Conservation (phyloP, 2,329 filamentous ascomycete genomes). For the Chaetomiaceae sp. region DNA sequence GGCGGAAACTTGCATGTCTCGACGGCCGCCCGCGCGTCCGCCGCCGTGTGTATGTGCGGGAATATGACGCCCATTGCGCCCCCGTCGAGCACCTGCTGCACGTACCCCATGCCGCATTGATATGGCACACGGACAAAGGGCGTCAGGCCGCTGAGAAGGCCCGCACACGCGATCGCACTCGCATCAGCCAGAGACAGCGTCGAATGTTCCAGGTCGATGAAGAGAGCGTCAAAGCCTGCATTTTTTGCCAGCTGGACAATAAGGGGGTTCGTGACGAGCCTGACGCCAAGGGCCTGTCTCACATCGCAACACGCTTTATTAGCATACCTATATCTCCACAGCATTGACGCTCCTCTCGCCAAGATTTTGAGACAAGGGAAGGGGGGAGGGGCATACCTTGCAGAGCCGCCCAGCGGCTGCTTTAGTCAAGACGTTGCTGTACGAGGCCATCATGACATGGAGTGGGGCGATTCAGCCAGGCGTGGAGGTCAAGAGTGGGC, state of each 20-base stretch:
- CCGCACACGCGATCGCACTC: neutral
- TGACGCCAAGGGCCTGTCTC: neutral
- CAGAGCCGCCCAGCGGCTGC: neutral
- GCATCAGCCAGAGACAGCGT: neutral
- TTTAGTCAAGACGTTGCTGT: conserved; percentile 1
- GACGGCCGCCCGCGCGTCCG: neutral
- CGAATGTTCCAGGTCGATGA: neutral
- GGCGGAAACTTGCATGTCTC: conserved; percentile 1
- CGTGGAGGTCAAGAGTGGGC: too few relatives aligned
- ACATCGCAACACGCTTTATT: too few relatives aligned
- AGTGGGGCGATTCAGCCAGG: too few relatives aligned
- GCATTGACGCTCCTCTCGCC: too few relatives aligned
- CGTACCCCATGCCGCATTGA: neutral
- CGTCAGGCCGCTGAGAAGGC: neutral
- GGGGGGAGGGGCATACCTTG: neutral
- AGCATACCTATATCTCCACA: too few relatives aligned
- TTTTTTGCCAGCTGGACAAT: neutral
- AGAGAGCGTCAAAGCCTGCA: neutral
- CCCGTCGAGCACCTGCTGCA: neutral
- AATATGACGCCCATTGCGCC: conserved; percentile 1
- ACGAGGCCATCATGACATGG: neutral
- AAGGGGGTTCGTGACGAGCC: neutral
- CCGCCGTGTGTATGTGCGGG: neutral
- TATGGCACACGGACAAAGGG: neutral
- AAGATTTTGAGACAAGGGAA: too few relatives aligned